These are phyloP conservation scores for Zygnema cylindricum DNA, from an alignment of 139 green algal species.

Conservation along the genomic window DNA sequence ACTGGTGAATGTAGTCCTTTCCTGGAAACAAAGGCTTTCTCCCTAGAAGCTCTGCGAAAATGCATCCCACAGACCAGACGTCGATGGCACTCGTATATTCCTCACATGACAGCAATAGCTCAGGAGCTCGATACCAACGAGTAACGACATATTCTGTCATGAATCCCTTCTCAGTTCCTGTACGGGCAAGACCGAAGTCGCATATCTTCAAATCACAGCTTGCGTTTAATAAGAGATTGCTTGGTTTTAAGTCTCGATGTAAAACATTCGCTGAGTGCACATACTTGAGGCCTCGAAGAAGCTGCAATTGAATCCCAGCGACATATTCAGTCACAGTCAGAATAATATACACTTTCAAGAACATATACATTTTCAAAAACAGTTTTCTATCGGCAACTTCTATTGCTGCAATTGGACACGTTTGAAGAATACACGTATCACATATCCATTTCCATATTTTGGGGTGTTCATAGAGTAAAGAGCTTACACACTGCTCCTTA, in stretches of 20 bases:
- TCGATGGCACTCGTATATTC: conserved; percentile 74
- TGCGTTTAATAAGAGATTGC: conserved; percentile 72
- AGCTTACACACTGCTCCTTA: too few species aligned
- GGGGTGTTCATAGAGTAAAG: too few species aligned
- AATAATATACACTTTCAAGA: too few species aligned
- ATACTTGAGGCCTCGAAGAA: conserved; percentile 74
- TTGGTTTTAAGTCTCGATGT: conserved; percentile 73
- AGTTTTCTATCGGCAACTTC: too few species aligned
- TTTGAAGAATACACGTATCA: too few species aligned
- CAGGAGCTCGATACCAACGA: conserved; percentile 73
- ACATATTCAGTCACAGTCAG: too few species aligned
- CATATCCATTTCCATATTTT: too few species aligned
- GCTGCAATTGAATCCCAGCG: too few species aligned
- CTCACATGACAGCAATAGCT: conserved; percentile 72
- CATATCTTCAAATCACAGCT: conserved; percentile 77
- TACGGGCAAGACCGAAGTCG: conserved; percentile 74
- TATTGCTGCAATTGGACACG: too few species aligned
- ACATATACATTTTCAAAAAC: too few species aligned
- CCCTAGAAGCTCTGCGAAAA: conserved; percentile 73
- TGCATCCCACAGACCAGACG: conserved; percentile 72
- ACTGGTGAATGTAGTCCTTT: conserved; percentile 75
- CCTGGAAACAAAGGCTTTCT: conserved; percentile 72
- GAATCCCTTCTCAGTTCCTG: conserved; percentile 65
- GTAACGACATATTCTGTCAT: conserved; percentile 79
- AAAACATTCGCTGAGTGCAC: conserved; percentile 72